phyloP scores from a whole-genome alignment of 106 monocot genomes.

The Chionographis japonica region DNA sequence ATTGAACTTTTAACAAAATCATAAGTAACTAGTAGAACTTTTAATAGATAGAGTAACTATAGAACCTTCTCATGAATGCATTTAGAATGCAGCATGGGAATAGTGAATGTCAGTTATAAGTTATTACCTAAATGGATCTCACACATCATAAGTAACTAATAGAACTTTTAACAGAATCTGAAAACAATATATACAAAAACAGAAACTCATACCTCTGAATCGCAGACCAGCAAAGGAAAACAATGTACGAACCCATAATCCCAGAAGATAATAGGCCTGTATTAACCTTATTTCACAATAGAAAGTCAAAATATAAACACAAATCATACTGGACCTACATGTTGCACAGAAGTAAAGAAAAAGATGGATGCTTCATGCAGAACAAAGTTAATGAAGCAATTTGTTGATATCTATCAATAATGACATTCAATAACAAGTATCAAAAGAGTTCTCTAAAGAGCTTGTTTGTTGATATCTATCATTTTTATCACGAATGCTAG shows the following conservation, averaged over 20 bases:
- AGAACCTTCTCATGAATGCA: too few relatives aligned
- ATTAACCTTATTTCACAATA: slow-evolving; percentile 33
- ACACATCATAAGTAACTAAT: background rate
- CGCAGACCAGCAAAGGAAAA: slow-evolving; percentile 75
- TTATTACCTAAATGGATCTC: background rate
- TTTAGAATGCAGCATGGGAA: too few relatives aligned
- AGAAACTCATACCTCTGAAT: slow-evolving; percentile 48
- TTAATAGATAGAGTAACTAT: too few relatives aligned
- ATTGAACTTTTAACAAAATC: too few relatives aligned
- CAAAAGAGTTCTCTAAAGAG: too few relatives aligned
- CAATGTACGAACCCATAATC: slow-evolving; percentile 64
- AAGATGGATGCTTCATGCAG: background rate
- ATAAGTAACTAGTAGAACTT: too few relatives aligned
- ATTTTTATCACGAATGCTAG: too few relatives aligned
- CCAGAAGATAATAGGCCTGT: slow-evolving; percentile 69
- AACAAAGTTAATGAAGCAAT: background rate
- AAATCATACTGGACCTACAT: background rate
- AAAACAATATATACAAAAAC: background rate
- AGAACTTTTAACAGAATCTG: background rate
- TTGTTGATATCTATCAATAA: too few relatives aligned
- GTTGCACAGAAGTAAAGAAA: background rate
- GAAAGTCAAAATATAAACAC: background rate
- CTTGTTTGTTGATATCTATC: too few relatives aligned
- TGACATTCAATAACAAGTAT: too few relatives aligned
- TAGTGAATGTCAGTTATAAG: too few relatives aligned